Conservation (phyloP, 2,329 filamentous ascomycete genomes). For the Aureobasidium sp. region DNA sequence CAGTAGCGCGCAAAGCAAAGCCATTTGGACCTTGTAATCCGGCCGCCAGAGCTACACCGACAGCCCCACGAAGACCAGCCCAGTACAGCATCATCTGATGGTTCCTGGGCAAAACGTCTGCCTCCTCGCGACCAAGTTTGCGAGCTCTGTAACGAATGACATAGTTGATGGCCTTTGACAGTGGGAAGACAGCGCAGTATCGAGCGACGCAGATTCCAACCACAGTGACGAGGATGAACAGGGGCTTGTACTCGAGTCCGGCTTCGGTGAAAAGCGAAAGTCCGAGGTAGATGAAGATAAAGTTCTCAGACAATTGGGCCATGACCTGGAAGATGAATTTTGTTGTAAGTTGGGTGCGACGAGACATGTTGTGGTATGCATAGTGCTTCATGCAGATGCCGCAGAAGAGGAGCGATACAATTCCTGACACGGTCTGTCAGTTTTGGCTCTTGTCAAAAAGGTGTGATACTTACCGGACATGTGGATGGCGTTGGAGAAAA, state of each 20-base stretch:
- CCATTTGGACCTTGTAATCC: constrained; percentile 67
- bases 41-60: constrained; percentile 89
- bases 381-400: constrained; percentile 98
- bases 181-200: constrained; percentile 90
- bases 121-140: constrained; percentile 65
- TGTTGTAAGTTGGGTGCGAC: constrained; percentile 91
- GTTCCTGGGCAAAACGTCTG: constrained; percentile 84
- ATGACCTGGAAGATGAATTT: constrained; percentile 96
- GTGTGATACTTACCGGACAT: constrained; percentile 71
- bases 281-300: constrained; percentile 98
- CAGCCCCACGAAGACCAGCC: constrained; percentile 90
- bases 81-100: constrained; percentile 99
- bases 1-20: constrained; percentile 79
- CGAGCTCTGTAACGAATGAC: constrained; percentile 80
- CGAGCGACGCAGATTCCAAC: constrained; percentile 85
- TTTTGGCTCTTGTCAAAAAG: background rate
- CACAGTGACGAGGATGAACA: constrained; percentile 89
- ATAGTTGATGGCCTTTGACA: constrained; percentile 85
- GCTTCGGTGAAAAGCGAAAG: constrained; percentile 90
- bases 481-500: constrained; percentile 91
- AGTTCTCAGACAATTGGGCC: constrained; percentile 94
- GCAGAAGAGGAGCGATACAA: constrained; percentile 93
- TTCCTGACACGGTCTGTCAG: constrained; percentile 52
- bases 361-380: constrained; percentile 99
- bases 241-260: constrained; percentile 80